These are phyloP conservation scores for Hydnum rufescens DNA, from an alignment of 768 basidiomycete genomes.

Conservation along the genomic window DNA sequence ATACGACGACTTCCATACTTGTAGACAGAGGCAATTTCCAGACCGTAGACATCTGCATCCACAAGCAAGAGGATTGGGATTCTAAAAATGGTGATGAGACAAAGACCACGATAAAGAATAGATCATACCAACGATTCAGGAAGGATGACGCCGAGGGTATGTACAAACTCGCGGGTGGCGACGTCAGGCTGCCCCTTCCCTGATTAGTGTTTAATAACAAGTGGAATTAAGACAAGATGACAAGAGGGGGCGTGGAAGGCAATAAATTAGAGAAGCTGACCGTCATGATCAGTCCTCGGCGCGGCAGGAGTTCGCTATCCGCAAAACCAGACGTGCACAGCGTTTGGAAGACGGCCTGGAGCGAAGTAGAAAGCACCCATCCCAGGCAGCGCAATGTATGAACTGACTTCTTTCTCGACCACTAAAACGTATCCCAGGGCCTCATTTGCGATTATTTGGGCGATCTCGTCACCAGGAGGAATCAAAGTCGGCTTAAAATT, in stretches of 20 bases:
- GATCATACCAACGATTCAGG: constrained; percentile 38
- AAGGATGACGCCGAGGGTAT: constrained; percentile 45
- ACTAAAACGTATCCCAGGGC: constrained; percentile 56
- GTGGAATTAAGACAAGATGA: neutral
- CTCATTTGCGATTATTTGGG: constrained; percentile 38
- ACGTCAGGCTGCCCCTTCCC: constrained; percentile 97
- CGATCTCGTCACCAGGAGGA: constrained; percentile 46
- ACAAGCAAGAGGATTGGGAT: constrained; percentile 62
- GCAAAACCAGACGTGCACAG: constrained; percentile 42
- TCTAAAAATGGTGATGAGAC: constrained; percentile 23
- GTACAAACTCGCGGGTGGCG: constrained; percentile 70
- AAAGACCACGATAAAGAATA: neutral
- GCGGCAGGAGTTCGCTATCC: constrained; percentile 28
- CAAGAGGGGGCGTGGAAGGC: neutral
- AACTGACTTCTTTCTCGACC: constrained; percentile 77
- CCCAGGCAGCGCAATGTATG: neutral
- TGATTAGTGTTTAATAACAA: too few relatives aligned
- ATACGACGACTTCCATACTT: constrained; percentile 55
- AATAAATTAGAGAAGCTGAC: constrained; percentile 21
- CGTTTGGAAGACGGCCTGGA: constrained; percentile 85
- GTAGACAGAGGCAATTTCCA: constrained; percentile 83
- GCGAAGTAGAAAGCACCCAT: neutral
- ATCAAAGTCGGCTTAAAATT: neutral
- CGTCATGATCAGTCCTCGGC: constrained; percentile 53
- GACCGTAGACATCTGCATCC: constrained; percentile 80